phyloP scores from a whole-genome alignment of 140 eudicot species.

The Anethum foeniculum region DNA sequence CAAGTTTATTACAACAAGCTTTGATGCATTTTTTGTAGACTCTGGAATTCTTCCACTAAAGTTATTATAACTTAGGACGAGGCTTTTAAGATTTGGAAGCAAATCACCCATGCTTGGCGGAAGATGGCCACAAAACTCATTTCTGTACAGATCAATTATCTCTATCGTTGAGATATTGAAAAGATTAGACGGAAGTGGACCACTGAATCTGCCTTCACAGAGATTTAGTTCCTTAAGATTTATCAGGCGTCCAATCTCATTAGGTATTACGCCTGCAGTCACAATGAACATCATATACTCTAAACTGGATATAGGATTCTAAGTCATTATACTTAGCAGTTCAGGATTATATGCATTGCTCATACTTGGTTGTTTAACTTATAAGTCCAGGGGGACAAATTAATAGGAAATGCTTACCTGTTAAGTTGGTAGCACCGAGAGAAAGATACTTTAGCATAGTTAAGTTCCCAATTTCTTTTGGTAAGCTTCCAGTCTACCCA shows the following conservation, averaged over 20 bases:
- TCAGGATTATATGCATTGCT: background rate
- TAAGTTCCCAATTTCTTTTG: background rate
- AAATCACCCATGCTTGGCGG: conserved; percentile 23
- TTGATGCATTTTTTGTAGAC: conserved; percentile 32
- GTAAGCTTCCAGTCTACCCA: background rate
- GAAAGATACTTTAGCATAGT: background rate
- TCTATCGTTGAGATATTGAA: conserved; percentile 35
- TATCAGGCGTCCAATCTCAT: background rate
- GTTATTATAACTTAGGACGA: background rate
- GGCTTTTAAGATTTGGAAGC: background rate
- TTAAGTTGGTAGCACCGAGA: background rate
- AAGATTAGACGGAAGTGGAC: conserved; percentile 10
- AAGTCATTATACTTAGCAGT: background rate
- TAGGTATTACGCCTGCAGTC: background rate
- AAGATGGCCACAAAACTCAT: conserved; percentile 25
- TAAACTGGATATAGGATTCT: too few species aligned
- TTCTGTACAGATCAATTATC: conserved; percentile 6
- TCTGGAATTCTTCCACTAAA: conserved; percentile 31
- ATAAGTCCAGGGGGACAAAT: too few species aligned
- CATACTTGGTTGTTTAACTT: too few species aligned
- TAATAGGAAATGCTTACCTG: too few species aligned
- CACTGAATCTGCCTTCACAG: conserved; percentile 4
- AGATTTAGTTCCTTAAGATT: background rate
- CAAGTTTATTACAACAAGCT: conserved; percentile 18
- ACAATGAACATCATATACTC: background rate